Base-by-base conservation (phyloP, 345 rosid species). In the Acer campestre region DNA sequence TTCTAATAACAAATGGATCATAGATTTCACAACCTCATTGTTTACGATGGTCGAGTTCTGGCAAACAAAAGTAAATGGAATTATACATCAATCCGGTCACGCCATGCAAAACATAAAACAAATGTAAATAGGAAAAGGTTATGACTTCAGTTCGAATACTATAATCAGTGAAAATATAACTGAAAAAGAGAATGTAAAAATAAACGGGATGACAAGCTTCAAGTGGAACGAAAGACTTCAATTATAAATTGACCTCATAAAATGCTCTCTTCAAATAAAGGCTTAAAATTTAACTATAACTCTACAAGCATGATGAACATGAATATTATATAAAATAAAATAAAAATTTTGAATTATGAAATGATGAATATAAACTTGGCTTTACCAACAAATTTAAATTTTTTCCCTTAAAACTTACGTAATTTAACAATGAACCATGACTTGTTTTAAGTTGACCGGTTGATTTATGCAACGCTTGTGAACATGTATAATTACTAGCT, bases 21-120 rank as follows among this genome's bases (percentile, higher is more conserved):
- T 90, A 42, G 96, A 92, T 83, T 71, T 85, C 71, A 92, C 91
- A 7, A 94, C 93, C 82, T 90, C 98, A 64, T 94, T 88, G 75
- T 87, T 88, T 25, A 88, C 88, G 59, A 90, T 82, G 29, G 84
- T 79, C 4, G 89, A 85, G 69, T 82, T 88, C 98, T 94, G 92
- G 0, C 80, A 62, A 56, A 53, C 1, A 9, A 51, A 0, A 42
- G 8, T 31, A 66, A 10, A 66, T 18, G 61, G 9, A 75, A 68
- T 1, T 38, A 10, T 2, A 18, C 67, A 44, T 68, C 75, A 62
- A 63, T 46, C 42, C 14, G n/a, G 17, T 38, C 35, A 53, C 27
- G 18, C 35, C 61, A 68, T 9, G 48, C 51, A 38, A 40, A 35
- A 42, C 25, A 12, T 1, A 29, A 3, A 59, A 31, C 23, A 35